Evolutionary conservation across 2,329 filamentous ascomycete genomes (phyloP), one percentile per base, ranked within the genome.

Genomic region (Macrophomina phaseolina): DNA sequence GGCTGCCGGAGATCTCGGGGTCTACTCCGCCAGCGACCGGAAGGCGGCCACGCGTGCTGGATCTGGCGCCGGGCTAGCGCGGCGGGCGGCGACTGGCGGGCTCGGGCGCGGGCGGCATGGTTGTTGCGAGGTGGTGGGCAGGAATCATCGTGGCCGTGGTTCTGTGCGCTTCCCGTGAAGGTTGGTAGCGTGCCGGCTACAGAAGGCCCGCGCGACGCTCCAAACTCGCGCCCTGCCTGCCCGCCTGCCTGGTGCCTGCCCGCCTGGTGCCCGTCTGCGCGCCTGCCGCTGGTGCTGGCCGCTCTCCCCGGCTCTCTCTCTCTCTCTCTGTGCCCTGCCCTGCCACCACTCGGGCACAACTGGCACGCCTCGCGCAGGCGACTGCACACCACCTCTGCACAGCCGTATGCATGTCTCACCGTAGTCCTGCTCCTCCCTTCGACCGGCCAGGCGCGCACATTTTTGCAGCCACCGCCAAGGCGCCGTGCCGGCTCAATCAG

Each of bases 141-240:
- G 30, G 49, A 32, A 23, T 23, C 23, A 23, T 23, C 23, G 23
- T 23, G 23, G 23, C 49, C 5, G 28, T 36, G 34, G 52, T n/a
- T 38, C 52, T 55, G 58, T 62, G 58, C 58, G 58, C 58, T 49
- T 62, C 58, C 58, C 58, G 58, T 62, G 42, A 62, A 62, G 42
- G 42, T 61, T 61, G 40, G 56, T 48, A 18, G 58, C 42, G 38
- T 36, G 40, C 49, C 23, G 49, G 49, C 49, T 32, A 60, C 32
- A n/a, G 23, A 46, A 38, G 38, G 55, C 38, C 38, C 55, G 55
- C 40, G 55, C 51, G 8, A 30, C n/a, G 45, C 11, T 8, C 38
- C 14, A 40, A 40, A 40, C 38, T 2, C 38, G 38, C 38, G 7
- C 8, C 38, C 38, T 40, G 38, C 38, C 38, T 14, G 38, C 38